These are phyloP conservation scores for Marasmius tenuissimus DNA, from an alignment of 1,284 basidiomycete species.

Conservation along the genomic window DNA sequence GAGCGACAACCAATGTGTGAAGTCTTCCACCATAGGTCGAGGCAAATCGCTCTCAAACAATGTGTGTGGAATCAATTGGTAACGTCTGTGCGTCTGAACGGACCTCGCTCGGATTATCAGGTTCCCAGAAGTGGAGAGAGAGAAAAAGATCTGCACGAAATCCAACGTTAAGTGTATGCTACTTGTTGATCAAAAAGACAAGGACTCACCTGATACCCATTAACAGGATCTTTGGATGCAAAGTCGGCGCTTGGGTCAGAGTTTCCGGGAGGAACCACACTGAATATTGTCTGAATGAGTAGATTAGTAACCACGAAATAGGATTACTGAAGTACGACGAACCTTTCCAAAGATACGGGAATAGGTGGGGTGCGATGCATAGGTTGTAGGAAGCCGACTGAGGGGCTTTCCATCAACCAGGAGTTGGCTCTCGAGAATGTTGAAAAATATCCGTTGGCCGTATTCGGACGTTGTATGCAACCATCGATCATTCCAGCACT, in stretches of 20 bases:
- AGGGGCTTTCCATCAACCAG: neutral
- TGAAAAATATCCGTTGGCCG: neutral
- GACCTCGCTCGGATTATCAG: constrained; percentile 31
- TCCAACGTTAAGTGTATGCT: neutral
- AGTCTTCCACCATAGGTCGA: constrained; percentile 26
- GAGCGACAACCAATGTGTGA: constrained; percentile 40
- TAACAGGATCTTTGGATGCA: neutral
- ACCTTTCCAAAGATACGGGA: neutral
- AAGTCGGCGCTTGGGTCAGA: neutral
- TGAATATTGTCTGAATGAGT: neutral
- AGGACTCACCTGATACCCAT: neutral
- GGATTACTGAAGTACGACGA: neutral
- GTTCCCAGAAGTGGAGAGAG: constrained; percentile 16
- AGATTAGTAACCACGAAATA: neutral
- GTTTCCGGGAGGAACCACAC: neutral
- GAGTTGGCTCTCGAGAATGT: neutral
- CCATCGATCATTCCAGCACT: neutral
- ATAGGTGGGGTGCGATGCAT: neutral
- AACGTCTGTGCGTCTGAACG: constrained; percentile 4
- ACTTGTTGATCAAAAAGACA: neutral
- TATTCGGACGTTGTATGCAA: neutral
- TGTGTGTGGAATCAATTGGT: constrained; percentile 37
- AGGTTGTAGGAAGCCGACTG: neutral
- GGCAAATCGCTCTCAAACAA: constrained; percentile 40
- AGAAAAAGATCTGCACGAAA: constrained; percentile 29